These are phyloP conservation scores for Trichosporon inkin DNA, from an alignment of 1,284 basidiomycete species.

Conservation along the genomic window DNA sequence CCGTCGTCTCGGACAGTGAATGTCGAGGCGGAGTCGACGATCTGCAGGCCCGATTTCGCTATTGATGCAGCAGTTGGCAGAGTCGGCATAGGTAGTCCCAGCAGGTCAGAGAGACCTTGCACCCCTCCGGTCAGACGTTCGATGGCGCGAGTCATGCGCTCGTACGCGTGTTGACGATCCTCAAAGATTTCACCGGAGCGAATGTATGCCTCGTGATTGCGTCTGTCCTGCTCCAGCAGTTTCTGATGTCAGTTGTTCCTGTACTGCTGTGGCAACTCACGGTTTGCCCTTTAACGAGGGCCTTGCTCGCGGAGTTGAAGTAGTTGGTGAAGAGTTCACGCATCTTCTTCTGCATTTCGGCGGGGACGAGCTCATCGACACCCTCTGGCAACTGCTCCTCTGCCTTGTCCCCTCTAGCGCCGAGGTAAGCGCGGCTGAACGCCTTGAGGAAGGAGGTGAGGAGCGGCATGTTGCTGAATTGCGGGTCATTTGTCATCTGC, in stretches of 20 bases:
- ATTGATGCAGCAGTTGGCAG: slow-evolving; percentile 66
- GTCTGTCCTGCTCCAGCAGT: slow-evolving; percentile 90
- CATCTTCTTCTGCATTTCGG: slow-evolving; percentile 79
- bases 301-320: slow-evolving; percentile 85
- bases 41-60: slow-evolving; percentile 49
- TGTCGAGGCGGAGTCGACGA: slow-evolving; percentile 52
- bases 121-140: slow-evolving; percentile 83
- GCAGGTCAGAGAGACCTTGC: slow-evolving; percentile 81
- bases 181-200: slow-evolving; percentile 98
- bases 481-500: slow-evolving; percentile 80
- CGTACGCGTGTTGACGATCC: slow-evolving; percentile 95
- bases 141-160: slow-evolving; percentile 93
- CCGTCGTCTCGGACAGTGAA: slow-evolving; percentile 59
- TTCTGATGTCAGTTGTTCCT: slow-evolving; percentile 55
- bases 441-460: slow-evolving; percentile 78
- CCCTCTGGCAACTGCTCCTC: slow-evolving; percentile 51
- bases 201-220: slow-evolving; percentile 98
- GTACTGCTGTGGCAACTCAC: slow-evolving; percentile 54
- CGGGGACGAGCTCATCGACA: slow-evolving; percentile 68
- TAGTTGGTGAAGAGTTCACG: slow-evolving; percentile 89
- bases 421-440: slow-evolving; percentile 74
- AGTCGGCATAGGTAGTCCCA: slow-evolving; percentile 72
- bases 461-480: slow-evolving; percentile 76
- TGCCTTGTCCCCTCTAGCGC: slow-evolving; percentile 54
- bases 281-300: slow-evolving; percentile 83